Evolutionary conservation across 768 basidiomycete genomes (phyloP), one percentile per base, ranked within the genome.

Genomic region (Lactifluus volemus): DNA sequence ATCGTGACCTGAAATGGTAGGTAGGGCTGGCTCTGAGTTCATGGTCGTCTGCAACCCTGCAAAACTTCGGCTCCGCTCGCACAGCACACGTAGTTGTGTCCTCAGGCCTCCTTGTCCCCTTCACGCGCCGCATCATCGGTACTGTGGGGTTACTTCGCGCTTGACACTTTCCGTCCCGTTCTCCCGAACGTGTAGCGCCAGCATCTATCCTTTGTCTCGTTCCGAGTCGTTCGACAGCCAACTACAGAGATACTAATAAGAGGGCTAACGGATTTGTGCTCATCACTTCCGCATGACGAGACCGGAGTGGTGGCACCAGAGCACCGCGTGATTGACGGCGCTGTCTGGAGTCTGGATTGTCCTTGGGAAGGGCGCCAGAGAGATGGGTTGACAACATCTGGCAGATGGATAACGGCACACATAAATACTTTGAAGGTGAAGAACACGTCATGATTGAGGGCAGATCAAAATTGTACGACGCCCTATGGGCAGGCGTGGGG

Each of bases 291-390:
- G 48, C 11, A 44, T 36, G 14, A 21, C 21, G 30, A n/a, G 41
- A 44, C 39, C 19, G 32, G n/a, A 30, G 45, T 36, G 50, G 38
- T 36, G 55, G 55, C 50, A 44, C 57, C 45, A 48, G 60, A 61
- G 30, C 19, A 44, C 50, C 55, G 29, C n/a, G n/a, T 41, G 44
- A 61, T 48, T 57, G 55, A 57, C 32, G 11, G 29, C 39, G 44
- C 34, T 17, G 6, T 25, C 39, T 32, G 53, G 36, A 56, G 44
- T 55, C 30, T 30, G 49, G 29, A 32, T 30, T 12, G 15, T 8
- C 38, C 54, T 50, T 15, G 49, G 19, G 55, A 47, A 25, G 25
- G 6, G 36, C 49, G 34, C 29, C 55, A 52, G 29, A 50, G 11
- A 45, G 32, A 36, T 25, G 19, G 44, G 25, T 52, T 47, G 44